Conservation (phyloP, 441 rosid genomes). For the Sinapis alba region DNA sequence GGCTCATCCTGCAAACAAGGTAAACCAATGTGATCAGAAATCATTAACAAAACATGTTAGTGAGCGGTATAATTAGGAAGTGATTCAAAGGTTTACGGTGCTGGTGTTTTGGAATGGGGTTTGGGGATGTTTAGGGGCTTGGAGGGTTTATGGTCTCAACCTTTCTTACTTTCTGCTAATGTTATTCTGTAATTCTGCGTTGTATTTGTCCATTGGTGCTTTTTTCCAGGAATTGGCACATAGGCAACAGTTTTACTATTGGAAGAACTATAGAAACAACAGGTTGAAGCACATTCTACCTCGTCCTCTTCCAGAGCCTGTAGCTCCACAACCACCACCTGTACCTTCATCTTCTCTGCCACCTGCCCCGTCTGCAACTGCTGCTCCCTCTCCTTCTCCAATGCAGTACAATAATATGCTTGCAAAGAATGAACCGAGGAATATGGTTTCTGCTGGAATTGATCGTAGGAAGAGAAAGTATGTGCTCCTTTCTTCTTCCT, state of each 20-base stretch:
- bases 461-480: constrained; percentile 93
- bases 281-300: constrained; percentile 89
- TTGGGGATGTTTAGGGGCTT: neutral
- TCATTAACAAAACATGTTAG: neutral
- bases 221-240: constrained; percentile 79
- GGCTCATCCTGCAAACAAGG: constrained; percentile 99
- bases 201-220: neutral
- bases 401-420: constrained; percentile 73
- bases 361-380: constrained; percentile 46
- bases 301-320: constrained; percentile 86
- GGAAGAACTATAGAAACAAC: constrained; percentile 97
- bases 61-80: neutral
- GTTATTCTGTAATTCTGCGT: neutral
- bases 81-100: neutral
- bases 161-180: neutral
- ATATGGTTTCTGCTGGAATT: constrained; percentile 45
- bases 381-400: constrained; percentile 72
- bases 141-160: neutral
- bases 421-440: constrained; percentile 70
- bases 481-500: constrained; percentile 33
- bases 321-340: constrained; percentile 48
- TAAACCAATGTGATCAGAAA: constrained; percentile 29
- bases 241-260: constrained; percentile 92
- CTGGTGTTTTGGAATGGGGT: neutral
- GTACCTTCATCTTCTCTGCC: constrained; percentile 52